These are phyloP conservation scores for Calocera cornea DNA, from an alignment of 768 basidiomycete species.

Conservation along the genomic window DNA sequence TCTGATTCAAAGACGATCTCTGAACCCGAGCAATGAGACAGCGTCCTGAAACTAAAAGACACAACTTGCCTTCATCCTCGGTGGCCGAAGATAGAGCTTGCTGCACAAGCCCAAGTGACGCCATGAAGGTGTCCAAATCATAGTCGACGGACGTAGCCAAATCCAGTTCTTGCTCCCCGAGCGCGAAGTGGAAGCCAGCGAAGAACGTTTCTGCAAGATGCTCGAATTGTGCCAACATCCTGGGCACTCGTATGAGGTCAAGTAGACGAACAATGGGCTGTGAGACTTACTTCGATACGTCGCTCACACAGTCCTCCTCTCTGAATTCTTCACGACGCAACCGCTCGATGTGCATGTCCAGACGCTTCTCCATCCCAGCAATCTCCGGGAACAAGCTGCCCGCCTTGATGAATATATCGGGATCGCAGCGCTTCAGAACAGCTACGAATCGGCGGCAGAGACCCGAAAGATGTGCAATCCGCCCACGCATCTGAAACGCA, in stretches of 20 bases:
- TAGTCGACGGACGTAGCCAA: constrained; percentile 70
- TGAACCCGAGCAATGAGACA: constrained; percentile 20
- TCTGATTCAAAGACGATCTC: constrained; percentile 64
- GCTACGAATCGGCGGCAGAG: constrained; percentile 84
- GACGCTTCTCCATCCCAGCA: constrained; percentile 72
- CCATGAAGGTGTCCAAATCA: constrained; percentile 88
- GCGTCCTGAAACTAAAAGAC: background rate
- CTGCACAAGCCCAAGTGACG: constrained; percentile 79
- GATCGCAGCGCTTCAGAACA: constrained; percentile 64
- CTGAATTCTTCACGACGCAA: constrained; percentile 80
- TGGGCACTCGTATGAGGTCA: constrained; percentile 22
- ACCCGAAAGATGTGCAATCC: constrained; percentile 63
- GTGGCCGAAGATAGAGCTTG: constrained; percentile 63
- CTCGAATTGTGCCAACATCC: constrained; percentile 86
- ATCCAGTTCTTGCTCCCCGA: constrained; percentile 80
- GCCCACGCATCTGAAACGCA: constrained; percentile 56
- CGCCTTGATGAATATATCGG: constrained; percentile 71
- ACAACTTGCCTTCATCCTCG: constrained; percentile 55
- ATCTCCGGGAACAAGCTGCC: constrained; percentile 77
- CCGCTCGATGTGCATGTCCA: constrained; percentile 83
- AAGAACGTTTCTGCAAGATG: constrained; percentile 85
- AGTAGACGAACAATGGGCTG: background rate
- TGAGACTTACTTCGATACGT: constrained; percentile 62
- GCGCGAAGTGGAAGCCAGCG: constrained; percentile 63
- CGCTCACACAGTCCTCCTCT: constrained; percentile 84